A percentile compares a stretch with the other conserved stretches of the same genome.
These are phyloP conservation scores for Tetracladium marchalianum DNA, from an alignment of 495 filamentous ascomycete species.

Conservation along the genomic window DNA sequence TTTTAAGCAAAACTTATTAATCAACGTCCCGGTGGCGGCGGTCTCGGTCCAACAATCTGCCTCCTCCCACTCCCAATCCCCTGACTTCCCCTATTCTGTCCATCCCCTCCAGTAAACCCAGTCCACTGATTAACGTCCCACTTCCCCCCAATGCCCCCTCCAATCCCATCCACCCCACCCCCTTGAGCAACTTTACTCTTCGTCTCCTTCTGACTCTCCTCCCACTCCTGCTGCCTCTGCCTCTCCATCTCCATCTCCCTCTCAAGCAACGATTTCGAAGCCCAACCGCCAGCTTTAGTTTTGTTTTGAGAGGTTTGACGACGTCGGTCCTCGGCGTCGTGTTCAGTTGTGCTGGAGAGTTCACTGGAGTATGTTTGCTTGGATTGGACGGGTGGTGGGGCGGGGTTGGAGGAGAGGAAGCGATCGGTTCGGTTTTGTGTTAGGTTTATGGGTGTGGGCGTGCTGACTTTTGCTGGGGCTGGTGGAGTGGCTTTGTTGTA, in stretches of 20 bases:
- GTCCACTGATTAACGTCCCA: slow-evolving; percentile 86
- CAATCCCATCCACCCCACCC: slow-evolving; percentile 41
- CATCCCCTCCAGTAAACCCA: slow-evolving; percentile 76
- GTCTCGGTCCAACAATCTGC: slow-evolving; percentile 74
- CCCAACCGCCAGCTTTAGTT: slow-evolving; percentile 67
- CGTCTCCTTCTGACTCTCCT: slow-evolving; percentile 73
- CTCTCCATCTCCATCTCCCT: slow-evolving; percentile 95
- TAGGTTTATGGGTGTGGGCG: slow-evolving; percentile 20
- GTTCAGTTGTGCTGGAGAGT: slow-evolving; percentile 45
- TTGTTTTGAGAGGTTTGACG: slow-evolving; percentile 52
- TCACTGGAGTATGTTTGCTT: slow-evolving; percentile 47
- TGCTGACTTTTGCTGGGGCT: slow-evolving; percentile 6
- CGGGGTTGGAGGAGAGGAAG: slow-evolving; percentile 30
- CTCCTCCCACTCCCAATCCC: slow-evolving; percentile 68
- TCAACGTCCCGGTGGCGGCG: slow-evolving; percentile 36
- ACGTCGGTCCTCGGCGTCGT: slow-evolving; percentile 59
- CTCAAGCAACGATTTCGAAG: slow-evolving; percentile 74
- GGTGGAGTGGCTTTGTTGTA: slow-evolving; percentile 20
- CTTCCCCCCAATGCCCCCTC: slow-evolving; percentile 45
- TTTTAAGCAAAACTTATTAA: too few relatives aligned
- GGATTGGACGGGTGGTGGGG: slow-evolving; percentile 22
- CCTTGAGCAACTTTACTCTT: slow-evolving; percentile 39
- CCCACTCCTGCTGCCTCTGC: slow-evolving; percentile 90
- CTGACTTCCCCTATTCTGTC: slow-evolving; percentile 60
- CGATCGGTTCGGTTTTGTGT: slow-evolving; percentile 33